Percentiles rank a stretch among this genome's conserved stretches.
These are phyloP conservation scores for Trametes sp. DNA, from an alignment of 1,284 basidiomycete genomes.

Conservation along the genomic window DNA sequence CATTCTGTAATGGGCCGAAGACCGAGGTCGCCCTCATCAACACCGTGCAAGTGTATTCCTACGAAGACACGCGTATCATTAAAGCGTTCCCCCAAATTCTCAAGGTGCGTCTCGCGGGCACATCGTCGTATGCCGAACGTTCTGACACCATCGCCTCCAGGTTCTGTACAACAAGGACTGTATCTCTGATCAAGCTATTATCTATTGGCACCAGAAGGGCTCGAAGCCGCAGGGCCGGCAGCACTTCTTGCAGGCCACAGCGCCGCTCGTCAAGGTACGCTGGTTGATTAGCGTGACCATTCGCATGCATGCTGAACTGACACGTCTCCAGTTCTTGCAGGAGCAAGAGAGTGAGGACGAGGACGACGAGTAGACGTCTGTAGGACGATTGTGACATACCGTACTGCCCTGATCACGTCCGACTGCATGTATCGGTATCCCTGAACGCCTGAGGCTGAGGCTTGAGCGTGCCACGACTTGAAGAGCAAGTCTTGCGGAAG, in stretches of 20 bases:
- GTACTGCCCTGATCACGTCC: not conserved
- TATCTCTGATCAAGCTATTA: conserved; percentile 93
- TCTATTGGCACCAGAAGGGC: conserved; percentile 98
- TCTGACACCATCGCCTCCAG: conserved; percentile 46
- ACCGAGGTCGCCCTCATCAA: conserved; percentile 94
- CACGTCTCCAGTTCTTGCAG: conserved; percentile 71
- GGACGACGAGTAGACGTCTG: conserved; percentile 57
- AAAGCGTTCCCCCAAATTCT: conserved; percentile 94
- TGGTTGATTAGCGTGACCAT: not conserved
- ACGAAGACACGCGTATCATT: conserved; percentile 93
- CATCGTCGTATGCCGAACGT: not conserved
- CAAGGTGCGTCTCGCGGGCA: conserved; percentile 60
- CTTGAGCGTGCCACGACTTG: not conserved
- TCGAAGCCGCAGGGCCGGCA: conserved; percentile 94
- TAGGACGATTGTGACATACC: not conserved
- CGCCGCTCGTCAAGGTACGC: conserved; percentile 87
- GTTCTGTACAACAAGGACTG: conserved; percentile 96
- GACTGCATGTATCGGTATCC: not conserved
- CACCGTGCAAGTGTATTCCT: conserved; percentile 92
- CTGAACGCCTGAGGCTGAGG: not conserved
- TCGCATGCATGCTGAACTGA: conserved; percentile 14
- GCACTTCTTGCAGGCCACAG: conserved; percentile 91
- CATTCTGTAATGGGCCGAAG: conserved; percentile 88
- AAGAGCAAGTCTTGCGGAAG: not conserved
- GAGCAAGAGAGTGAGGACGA: conserved; percentile 83